Conservation (phyloP, 139 green algal species). For the Pycnococcus provasolii region DNA sequence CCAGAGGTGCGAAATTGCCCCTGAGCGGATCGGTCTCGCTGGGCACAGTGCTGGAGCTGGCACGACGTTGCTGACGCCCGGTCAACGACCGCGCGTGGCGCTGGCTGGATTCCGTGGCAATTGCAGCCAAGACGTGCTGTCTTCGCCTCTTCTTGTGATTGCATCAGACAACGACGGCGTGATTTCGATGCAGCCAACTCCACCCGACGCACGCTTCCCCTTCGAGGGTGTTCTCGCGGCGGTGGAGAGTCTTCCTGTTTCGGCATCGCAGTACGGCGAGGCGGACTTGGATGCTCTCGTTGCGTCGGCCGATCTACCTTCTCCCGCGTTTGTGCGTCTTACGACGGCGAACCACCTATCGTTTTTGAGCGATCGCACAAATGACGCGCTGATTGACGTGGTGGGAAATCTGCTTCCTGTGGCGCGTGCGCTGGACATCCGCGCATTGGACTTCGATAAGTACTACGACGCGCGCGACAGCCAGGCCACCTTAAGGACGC, state of each 20-base stretch:
- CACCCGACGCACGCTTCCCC: neutral
- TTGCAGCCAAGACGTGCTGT: neutral
- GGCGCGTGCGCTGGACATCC: neutral
- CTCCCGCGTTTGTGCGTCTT: too few relatives aligned
- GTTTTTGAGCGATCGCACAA: slow-evolving; percentile 2
- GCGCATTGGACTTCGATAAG: neutral
- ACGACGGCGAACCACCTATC: slow-evolving; percentile 3
- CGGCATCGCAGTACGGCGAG: neutral
- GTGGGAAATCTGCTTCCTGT: neutral
- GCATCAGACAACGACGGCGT: slow-evolving; percentile 1
- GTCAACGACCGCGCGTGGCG: neutral
- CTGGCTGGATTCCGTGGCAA: neutral
- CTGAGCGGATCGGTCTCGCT: neutral
- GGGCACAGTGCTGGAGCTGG: slow-evolving; percentile 8
- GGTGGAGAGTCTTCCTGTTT: neutral
- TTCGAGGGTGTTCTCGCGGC: slow-evolving; percentile 1
- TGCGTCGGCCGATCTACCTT: neutral
- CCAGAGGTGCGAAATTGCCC: too few relatives aligned
- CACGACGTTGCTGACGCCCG: neutral
- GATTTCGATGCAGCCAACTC: neutral
- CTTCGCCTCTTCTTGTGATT: slow-evolving; percentile 4
- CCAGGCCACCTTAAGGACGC: neutral
- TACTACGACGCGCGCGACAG: neutral
- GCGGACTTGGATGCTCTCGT: too few relatives aligned
- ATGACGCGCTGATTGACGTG: slow-evolving; percentile 4